Evolutionary conservation across 2,329 filamentous ascomycete species (phyloP).

Genomic region (Hyphodiscus sp.): DNA sequence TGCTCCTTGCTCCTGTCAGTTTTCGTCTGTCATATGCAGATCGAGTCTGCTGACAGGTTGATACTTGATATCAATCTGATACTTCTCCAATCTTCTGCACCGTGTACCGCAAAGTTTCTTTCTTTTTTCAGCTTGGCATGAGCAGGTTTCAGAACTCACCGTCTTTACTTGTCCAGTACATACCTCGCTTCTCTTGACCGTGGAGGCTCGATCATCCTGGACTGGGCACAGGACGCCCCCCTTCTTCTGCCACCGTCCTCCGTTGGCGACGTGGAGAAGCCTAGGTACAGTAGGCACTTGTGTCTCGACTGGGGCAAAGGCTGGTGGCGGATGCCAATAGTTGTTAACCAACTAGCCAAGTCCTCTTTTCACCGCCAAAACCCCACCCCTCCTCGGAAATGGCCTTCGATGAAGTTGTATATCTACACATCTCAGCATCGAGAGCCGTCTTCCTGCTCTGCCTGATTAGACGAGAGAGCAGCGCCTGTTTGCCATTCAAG

Average conservation of each 20-base stretch:
- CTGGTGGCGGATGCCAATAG: background rate
- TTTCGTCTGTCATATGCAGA: background rate
- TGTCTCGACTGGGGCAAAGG: slow-evolving; percentile 2
- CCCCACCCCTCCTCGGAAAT: too few relatives aligned
- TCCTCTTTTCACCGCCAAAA: too few relatives aligned
- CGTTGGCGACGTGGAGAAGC: slow-evolving; percentile 14
- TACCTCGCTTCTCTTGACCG: background rate
- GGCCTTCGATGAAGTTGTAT: too few relatives aligned
- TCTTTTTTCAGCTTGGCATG: background rate
- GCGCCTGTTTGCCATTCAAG: too few relatives aligned
- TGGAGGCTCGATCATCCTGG: slow-evolving; percentile 1
- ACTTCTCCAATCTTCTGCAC: background rate
- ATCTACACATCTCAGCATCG: too few relatives aligned
- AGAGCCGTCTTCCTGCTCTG: too few relatives aligned
- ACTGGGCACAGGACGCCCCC: slow-evolving; percentile 5
- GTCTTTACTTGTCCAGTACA: background rate
- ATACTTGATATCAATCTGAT: background rate
- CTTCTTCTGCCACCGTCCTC: background rate
- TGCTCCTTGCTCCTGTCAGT: background rate
- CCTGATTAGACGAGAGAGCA: too few relatives aligned
- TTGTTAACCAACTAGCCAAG: too few relatives aligned
- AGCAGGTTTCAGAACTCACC: background rate
- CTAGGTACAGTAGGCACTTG: slow-evolving; percentile 4
- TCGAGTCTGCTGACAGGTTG: too few relatives aligned
- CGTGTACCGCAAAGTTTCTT: background rate